These are phyloP conservation scores for Ophiocytium majus DNA, from an alignment of 352 stramenopile genomes.

Conservation along the genomic window DNA sequence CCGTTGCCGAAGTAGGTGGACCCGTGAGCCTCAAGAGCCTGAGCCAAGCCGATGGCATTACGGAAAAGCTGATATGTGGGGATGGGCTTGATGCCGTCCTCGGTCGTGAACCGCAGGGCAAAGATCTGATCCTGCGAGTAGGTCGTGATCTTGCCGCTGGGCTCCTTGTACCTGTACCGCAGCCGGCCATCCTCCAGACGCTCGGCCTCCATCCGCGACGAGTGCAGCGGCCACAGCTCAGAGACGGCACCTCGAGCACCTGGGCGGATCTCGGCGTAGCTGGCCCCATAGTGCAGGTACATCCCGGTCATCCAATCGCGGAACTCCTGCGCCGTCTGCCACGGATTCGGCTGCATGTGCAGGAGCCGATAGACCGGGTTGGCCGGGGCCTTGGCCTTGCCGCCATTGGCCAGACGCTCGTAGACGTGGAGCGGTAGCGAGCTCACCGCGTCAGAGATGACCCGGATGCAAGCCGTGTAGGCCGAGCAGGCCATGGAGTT, in stretches of 20 bases:
- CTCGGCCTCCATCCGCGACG: not conserved
- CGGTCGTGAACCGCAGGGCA: too few species aligned
- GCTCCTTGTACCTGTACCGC: not conserved
- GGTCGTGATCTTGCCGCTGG: not conserved
- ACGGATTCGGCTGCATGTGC: not conserved
- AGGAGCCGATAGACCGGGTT: not conserved
- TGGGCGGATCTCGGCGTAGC: not conserved
- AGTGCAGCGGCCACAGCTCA: not conserved
- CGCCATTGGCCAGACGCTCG: not conserved
- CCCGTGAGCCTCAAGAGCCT: not conserved
- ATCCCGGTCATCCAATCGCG: too few species aligned
- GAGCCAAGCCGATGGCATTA: not conserved
- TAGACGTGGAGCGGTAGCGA: not conserved
- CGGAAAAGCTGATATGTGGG: not conserved
- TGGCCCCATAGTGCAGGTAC: not conserved
- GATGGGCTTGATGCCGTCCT: not conserved
- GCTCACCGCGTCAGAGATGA: not conserved
- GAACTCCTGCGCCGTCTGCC: conserved; percentile 8
- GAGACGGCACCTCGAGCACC: not conserved
- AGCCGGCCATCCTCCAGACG: not conserved
- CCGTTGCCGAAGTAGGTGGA: conserved; percentile 2
- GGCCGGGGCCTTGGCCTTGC: not conserved
- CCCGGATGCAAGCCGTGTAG: not conserved
- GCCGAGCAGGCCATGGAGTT: not conserved
- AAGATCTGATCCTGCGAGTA: not conserved